These are phyloP conservation scores for Fusarium sp. DNA, from an alignment of 2,329 filamentous ascomycete genomes.

Conservation along the genomic window DNA sequence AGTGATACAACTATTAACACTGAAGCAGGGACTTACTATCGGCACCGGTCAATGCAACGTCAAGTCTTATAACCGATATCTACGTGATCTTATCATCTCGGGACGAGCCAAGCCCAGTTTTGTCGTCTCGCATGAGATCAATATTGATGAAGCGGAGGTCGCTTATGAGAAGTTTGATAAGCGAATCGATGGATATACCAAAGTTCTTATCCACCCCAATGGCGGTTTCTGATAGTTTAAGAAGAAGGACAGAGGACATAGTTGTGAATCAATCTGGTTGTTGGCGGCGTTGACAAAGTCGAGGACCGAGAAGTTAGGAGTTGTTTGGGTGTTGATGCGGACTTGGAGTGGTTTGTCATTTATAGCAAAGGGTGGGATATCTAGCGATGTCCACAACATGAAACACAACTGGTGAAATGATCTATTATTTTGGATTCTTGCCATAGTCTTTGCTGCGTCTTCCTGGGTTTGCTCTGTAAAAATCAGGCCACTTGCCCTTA, in stretches of 20 bases:
- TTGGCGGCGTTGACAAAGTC: slow-evolving; percentile 1
- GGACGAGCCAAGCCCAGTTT: slow-evolving; percentile 75
- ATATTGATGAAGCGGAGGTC: slow-evolving; percentile 69
- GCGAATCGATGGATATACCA: slow-evolving; percentile 74
- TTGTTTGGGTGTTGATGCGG: background rate
- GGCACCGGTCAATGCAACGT: slow-evolving; percentile 76
- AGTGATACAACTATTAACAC: background rate
- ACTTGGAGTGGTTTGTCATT: background rate
- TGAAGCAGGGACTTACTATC: slow-evolving; percentile 65
- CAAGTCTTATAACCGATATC: slow-evolving; percentile 74
- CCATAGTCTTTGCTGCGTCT: background rate
- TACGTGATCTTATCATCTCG: slow-evolving; percentile 73
- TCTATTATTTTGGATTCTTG: no score
- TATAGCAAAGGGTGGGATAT: background rate
- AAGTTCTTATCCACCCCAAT: slow-evolving; percentile 76
- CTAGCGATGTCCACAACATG: background rate
- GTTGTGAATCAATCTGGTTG: background rate
- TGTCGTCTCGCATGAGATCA: slow-evolving; percentile 74
- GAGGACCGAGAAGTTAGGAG: background rate
- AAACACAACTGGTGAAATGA: background rate
- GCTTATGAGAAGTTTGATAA: slow-evolving; percentile 77
- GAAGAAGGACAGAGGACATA: background rate
- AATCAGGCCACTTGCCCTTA: background rate
- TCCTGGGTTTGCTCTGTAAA: background rate
- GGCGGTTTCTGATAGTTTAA: slow-evolving; percentile 53